Evolutionary conservation across 257 asterid genomes (phyloP).

Genomic region (Asclepias syriaca): DNA sequence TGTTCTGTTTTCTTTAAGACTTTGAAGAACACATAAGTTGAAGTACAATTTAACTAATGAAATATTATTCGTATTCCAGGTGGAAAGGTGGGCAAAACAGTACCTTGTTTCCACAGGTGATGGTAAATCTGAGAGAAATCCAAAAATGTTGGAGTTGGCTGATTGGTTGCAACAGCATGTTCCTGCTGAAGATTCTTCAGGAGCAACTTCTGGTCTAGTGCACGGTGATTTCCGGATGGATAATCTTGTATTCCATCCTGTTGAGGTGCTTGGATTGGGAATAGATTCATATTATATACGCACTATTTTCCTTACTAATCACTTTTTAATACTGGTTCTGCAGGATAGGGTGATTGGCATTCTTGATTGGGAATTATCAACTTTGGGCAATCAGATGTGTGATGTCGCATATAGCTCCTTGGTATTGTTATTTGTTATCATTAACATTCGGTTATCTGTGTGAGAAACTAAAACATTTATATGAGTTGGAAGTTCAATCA

Average conservation of each 20-base stretch:
- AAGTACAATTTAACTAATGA: conserved; percentile 14
- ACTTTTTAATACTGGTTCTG: conserved; percentile 16
- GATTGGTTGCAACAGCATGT: conserved; percentile 80
- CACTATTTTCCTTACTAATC: background rate
- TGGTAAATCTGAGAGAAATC: conserved; percentile 80
- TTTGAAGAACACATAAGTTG: background rate
- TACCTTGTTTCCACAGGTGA: conserved; percentile 80
- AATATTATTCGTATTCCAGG: conserved; percentile 37
- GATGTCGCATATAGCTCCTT: conserved; percentile 91
- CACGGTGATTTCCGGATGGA: conserved; percentile 97
- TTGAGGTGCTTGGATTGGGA: conserved; percentile 52
- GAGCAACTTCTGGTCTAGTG: conserved; percentile 76
- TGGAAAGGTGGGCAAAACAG: conserved; percentile 95
- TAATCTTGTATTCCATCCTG: conserved; percentile 94
- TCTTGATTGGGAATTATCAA: conserved; percentile 95
- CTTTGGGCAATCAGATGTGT: conserved; percentile 94
- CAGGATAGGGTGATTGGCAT: conserved; percentile 97
- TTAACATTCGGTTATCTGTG: conserved; percentile 2
- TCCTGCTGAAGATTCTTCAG: conserved; percentile 90
- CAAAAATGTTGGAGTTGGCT: conserved; percentile 74
- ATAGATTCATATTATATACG: background rate
- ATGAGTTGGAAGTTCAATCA: background rate
- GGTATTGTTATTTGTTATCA: conserved; percentile 40
- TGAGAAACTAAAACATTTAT: background rate
- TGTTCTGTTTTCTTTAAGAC: background rate